Conservation (phyloP, 2,329 filamentous ascomycete species). For the Trichoderma pleuroti region DNA sequence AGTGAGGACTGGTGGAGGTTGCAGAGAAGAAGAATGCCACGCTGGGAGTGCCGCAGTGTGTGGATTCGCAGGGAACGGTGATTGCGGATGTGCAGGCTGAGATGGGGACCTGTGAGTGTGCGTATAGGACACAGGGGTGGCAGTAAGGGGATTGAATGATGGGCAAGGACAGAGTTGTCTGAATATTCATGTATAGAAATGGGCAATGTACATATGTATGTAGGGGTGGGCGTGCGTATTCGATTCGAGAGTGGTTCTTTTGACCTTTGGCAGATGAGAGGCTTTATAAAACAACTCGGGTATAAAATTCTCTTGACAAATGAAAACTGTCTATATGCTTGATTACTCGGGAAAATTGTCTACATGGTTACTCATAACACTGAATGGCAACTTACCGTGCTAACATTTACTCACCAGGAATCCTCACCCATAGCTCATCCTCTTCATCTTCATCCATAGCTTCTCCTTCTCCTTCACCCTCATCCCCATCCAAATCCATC, state of each 20-base stretch:
- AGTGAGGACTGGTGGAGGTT: conserved; percentile 56
- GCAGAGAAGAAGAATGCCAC: conserved; percentile 45
- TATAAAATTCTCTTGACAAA: not conserved
- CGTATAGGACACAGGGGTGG: conserved; percentile 27
- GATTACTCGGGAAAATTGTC: not conserved
- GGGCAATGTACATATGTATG: not conserved
- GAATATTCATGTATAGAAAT: not conserved
- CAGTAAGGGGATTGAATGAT: not conserved
- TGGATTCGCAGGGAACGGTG: conserved; percentile 35
- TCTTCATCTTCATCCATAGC: not conserved
- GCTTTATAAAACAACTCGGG: not conserved
- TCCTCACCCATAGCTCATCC: not conserved
- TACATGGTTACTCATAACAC: not conserved
- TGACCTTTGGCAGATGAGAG: not conserved
- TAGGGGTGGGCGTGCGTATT: not conserved
- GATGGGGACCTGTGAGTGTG: conserved; percentile 37
- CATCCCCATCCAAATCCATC: conserved; percentile 2
- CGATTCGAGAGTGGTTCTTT: not conserved
- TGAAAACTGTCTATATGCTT: not conserved
- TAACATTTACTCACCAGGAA: not conserved
- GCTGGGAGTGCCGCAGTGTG: conserved; percentile 48
- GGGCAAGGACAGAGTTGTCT: not conserved
- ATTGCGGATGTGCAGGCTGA: conserved; percentile 39
- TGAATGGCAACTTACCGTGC: not conserved
- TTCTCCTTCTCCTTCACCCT: not conserved